These are phyloP conservation scores for Saussurea involucrata DNA, from an alignment of 129 eudicot species.

Conservation along the genomic window DNA sequence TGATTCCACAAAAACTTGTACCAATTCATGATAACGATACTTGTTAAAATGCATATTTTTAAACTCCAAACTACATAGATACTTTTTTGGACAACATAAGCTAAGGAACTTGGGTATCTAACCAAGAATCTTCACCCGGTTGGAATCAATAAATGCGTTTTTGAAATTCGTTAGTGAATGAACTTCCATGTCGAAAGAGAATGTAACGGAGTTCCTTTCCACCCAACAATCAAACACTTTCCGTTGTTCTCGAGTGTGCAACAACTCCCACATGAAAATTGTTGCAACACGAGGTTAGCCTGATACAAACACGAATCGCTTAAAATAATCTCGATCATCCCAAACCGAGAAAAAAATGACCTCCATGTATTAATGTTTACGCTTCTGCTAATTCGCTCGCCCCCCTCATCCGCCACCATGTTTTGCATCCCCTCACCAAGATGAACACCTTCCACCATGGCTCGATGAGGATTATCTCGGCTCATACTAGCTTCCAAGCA, in stretches of 20 bases:
- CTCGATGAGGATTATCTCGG: slow-evolving; percentile 29
- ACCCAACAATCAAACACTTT: slow-evolving; percentile 55
- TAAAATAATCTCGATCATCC: slow-evolving; percentile 55
- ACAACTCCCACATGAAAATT: slow-evolving; percentile 37
- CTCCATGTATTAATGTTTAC: slow-evolving; percentile 61
- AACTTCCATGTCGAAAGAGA: slow-evolving; percentile 77
- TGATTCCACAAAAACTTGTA: background rate
- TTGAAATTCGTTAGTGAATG: background rate
- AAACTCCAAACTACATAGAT: background rate
- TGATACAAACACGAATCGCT: slow-evolving; percentile 53
- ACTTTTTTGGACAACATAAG: background rate
- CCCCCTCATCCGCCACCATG: slow-evolving; percentile 53
- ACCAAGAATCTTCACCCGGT: background rate
- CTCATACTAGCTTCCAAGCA: slow-evolving; percentile 50
- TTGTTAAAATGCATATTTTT: background rate
- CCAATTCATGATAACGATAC: background rate
- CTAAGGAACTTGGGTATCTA: background rate
- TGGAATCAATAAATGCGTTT: background rate
- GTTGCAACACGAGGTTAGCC: slow-evolving; percentile 46
- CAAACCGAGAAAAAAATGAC: slow-evolving; percentile 45
- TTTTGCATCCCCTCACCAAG: slow-evolving; percentile 48
- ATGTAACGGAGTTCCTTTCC: slow-evolving; percentile 73
- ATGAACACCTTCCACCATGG: slow-evolving; percentile 38
- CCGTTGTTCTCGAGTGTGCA: slow-evolving; percentile 44
- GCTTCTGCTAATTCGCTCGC: slow-evolving; percentile 34